phyloP scores from a whole-genome alignment of 176 grass and related monocot species.

The Ensete glaucum region DNA sequence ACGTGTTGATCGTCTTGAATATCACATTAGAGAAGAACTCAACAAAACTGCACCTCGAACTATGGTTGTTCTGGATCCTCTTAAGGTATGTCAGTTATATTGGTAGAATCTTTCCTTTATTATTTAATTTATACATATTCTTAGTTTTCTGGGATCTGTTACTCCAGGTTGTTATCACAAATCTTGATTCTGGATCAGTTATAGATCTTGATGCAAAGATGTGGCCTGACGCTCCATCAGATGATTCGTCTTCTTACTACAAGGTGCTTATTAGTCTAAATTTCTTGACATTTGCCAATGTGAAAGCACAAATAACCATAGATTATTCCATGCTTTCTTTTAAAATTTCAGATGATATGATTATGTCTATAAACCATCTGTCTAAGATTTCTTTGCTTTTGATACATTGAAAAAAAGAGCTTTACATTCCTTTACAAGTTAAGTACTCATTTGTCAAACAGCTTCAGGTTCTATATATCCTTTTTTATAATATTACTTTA shows the following conservation, averaged over 20 bases:
- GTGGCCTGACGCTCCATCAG: conserved; percentile 96
- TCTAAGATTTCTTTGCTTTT: too few relatives aligned
- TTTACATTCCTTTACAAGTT: too few relatives aligned
- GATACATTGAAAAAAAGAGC: too few relatives aligned
- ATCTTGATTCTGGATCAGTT: conserved; percentile 68
- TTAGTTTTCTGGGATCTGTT: neutral
- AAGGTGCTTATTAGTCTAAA: conserved; percentile 40
- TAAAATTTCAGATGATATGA: too few relatives aligned
- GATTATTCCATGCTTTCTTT: too few relatives aligned
- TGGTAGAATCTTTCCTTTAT: conserved; percentile 11
- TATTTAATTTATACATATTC: conserved; percentile 3
- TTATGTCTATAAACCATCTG: too few relatives aligned
- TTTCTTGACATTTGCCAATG: too few relatives aligned
- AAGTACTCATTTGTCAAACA: too few relatives aligned
- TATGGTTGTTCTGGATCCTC: conserved; percentile 81
- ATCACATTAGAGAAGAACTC: conserved; percentile 94
- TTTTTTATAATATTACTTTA: too few relatives aligned
- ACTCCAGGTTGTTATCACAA: conserved; percentile 81
- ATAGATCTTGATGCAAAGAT: conserved; percentile 87
- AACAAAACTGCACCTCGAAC: conserved; percentile 73
- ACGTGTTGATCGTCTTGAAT: conserved; percentile 74
- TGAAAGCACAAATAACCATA: too few relatives aligned
- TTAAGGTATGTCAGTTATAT: conserved; percentile 57
- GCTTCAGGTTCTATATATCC: too few relatives aligned
- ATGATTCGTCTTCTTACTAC: conserved; percentile 65